These are phyloP conservation scores for Aspergillus sp. DNA, from an alignment of 2,329 filamentous ascomycete genomes.

Conservation along the genomic window DNA sequence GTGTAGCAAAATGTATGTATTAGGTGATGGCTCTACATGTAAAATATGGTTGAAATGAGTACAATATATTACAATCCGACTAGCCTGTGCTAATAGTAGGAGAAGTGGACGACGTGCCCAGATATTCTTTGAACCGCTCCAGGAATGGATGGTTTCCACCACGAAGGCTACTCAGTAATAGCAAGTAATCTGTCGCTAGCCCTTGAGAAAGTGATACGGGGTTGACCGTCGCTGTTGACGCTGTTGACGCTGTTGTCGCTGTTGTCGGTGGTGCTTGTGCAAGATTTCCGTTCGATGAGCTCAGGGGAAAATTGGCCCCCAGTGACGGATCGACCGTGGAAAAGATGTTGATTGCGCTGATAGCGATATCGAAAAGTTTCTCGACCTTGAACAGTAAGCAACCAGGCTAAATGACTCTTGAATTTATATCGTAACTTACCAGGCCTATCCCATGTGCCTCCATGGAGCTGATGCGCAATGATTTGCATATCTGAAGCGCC, in stretches of 20 bases:
- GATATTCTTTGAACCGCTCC: conserved; percentile 24
- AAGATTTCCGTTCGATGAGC: conserved; percentile 1
- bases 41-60: too few species aligned
- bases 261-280: conserved; percentile 3
- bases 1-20: too few species aligned
- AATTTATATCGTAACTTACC: conserved; percentile 16
- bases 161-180: conserved; percentile 27
- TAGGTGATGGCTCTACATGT: too few species aligned
- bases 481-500: conserved; percentile 29
- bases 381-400: conserved; percentile 22
- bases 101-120: conserved; percentile 19
- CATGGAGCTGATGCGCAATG: conserved; percentile 31
- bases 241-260: conserved; percentile 11
- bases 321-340: conserved; percentile 20
- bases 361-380: conserved; percentile 35
- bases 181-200: conserved; percentile 25
- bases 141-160: conserved; percentile 32
- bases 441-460: conserved; percentile 38
- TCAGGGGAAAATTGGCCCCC: conserved; percentile 7
- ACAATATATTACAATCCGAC: conserved; percentile 1
- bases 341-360: conserved; percentile 24
- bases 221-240: conserved; percentile 8
- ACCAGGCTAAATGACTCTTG: not conserved
- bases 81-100: conserved; percentile 11
- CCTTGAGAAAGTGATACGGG: conserved; percentile 9